phyloP scores from a whole-genome alignment of 2,329 filamentous ascomycete genomes.

The Septoria petroselini region DNA sequence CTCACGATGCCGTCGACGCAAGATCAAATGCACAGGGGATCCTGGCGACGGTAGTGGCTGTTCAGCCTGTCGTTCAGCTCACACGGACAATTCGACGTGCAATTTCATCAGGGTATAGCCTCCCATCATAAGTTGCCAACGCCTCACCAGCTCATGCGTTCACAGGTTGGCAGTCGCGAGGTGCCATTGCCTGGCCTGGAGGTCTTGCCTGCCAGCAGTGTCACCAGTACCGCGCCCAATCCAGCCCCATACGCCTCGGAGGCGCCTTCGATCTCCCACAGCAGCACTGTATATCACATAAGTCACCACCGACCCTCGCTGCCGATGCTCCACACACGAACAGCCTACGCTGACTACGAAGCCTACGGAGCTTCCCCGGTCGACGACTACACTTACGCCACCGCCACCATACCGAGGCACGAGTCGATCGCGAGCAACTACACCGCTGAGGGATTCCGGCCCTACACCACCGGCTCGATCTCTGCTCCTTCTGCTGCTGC shows the following conservation, averaged over 20 bases:
- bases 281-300: constrained; percentile 15
- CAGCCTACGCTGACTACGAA: constrained; percentile 30
- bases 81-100: constrained; percentile 60
- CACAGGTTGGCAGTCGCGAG: constrained; percentile 23
- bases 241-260: constrained; percentile 20
- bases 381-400: constrained; percentile 32
- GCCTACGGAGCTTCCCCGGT: constrained; percentile 33
- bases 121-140: neutral
- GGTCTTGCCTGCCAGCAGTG: constrained; percentile 18
- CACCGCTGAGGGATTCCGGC: constrained; percentile 30
- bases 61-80: constrained; percentile 74
- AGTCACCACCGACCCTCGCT: constrained; percentile 30
- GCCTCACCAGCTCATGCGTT: constrained; percentile 2
- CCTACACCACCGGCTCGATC: constrained; percentile 29
- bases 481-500: constrained; percentile 29
- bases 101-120: constrained; percentile 66
- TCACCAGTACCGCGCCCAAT: constrained; percentile 11
- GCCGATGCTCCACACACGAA: constrained; percentile 27
- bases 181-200: constrained; percentile 22
- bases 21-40: constrained; percentile 92
- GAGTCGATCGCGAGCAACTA: constrained; percentile 31
- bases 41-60: constrained; percentile 73
- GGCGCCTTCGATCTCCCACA: constrained; percentile 15
- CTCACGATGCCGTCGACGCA: constrained; percentile 81
- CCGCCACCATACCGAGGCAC: constrained; percentile 27